Evolutionary conservation across 805 yeast species (phyloP).

Genomic region (Schizosaccharomyces octosporus): DNA sequence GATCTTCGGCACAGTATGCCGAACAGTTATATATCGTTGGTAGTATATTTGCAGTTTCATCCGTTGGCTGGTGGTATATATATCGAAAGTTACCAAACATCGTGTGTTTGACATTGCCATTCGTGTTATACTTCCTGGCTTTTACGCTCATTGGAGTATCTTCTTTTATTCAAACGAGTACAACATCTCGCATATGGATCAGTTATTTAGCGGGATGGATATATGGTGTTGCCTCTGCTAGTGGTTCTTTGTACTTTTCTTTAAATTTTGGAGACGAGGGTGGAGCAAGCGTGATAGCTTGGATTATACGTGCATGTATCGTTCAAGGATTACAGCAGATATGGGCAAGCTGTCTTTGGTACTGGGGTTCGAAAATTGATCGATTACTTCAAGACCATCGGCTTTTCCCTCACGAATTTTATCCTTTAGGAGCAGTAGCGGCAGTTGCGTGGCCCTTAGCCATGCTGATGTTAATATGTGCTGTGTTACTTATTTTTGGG

Average conservation of each 20-base stretch:
- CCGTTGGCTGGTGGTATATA: background rate
- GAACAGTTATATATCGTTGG: background rate
- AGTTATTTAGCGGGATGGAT: background rate
- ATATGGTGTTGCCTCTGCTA: background rate
- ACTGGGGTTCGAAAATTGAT: background rate
- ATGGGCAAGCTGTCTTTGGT: background rate
- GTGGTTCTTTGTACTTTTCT: conserved; percentile 1
- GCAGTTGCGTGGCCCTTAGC: background rate
- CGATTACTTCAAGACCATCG: background rate
- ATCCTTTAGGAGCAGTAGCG: background rate
- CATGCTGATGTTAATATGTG: background rate
- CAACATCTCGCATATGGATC: background rate
- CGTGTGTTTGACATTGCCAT: background rate
- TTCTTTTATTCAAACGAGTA: background rate
- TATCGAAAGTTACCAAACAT: background rate
- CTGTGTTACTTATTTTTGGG: background rate
- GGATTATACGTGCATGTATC: conserved; percentile 1
- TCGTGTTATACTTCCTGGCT: background rate
- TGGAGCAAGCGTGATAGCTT: background rate
- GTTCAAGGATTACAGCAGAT: conserved; percentile 1
- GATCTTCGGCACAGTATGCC: background rate
- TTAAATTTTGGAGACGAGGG: conserved; percentile 2
- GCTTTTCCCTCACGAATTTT: background rate
- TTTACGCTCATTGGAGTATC: background rate
- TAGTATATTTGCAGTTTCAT: background rate